A percentile compares a stretch with the other conserved stretches of the same genome.
These are phyloP conservation scores for Taxawa tesnikishii DNA, from an alignment of 2,329 filamentous ascomycete species.

Conservation along the genomic window DNA sequence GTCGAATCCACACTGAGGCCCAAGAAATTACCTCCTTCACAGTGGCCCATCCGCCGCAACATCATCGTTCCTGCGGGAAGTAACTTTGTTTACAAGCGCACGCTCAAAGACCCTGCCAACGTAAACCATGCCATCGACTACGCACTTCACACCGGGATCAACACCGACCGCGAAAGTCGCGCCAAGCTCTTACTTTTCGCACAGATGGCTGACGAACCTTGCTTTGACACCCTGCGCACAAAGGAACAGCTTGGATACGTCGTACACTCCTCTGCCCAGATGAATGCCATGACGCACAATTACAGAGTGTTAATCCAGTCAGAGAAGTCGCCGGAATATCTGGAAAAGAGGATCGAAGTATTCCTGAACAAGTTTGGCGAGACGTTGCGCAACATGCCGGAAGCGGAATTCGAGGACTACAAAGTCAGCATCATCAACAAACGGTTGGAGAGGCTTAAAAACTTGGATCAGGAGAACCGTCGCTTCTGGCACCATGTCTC, in stretches of 20 bases:
- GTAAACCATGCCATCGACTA: slow-evolving; percentile 49
- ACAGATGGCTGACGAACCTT: slow-evolving; percentile 85
- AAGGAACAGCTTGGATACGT: slow-evolving; percentile 98
- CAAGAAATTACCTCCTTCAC: slow-evolving; percentile 56
- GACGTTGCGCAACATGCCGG: slow-evolving; percentile 61
- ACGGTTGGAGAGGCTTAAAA: slow-evolving; percentile 83
- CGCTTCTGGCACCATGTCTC: slow-evolving; percentile 78
- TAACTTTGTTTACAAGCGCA: slow-evolving; percentile 73
- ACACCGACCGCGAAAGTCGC: slow-evolving; percentile 51
- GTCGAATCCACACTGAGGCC: slow-evolving; percentile 69
- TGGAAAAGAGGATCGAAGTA: slow-evolving; percentile 76
- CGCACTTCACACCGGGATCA: slow-evolving; percentile 28
- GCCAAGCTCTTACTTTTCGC: slow-evolving; percentile 72
- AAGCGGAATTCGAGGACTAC: slow-evolving; percentile 77
- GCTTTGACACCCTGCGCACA: slow-evolving; percentile 87
- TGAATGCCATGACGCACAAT: slow-evolving; percentile 61
- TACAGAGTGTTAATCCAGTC: slow-evolving; percentile 90
- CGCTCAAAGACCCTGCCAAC: slow-evolving; percentile 74
- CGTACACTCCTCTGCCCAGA: slow-evolving; percentile 69
- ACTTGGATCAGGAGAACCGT: slow-evolving; percentile 70
- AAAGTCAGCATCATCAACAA: slow-evolving; percentile 83
- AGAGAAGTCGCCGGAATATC: slow-evolving; percentile 69
- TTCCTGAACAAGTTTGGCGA: slow-evolving; percentile 61
- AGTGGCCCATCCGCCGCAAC: slow-evolving; percentile 70
- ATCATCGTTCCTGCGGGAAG: slow-evolving; percentile 66